Evolutionary conservation across 2,329 filamentous ascomycete genomes (phyloP), one percentile per base, ranked within the genome.

Genomic region (Diaporthe capsici): DNA sequence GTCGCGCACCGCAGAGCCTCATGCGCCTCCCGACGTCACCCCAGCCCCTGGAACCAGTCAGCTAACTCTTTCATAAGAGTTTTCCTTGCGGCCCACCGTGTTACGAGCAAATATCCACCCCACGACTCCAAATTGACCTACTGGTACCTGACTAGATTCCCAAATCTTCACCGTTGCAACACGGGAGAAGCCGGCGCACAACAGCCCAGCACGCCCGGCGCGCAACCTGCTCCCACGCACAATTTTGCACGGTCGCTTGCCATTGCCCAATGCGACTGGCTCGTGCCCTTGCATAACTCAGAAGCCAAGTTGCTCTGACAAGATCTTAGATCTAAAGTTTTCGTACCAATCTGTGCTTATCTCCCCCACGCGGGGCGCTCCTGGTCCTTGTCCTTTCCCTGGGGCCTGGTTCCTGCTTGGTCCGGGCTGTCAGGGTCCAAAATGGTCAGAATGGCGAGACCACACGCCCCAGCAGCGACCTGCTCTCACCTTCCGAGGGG

Each of bases 281-380:
- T 61, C 58, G 37, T 63, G 57, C 57, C 71, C 31, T n/a, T 49
- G 71, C 34, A 39, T 53, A n/a, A 17, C 10, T n/a, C 49, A 49
- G 12, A 22, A 67, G 28, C 51, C 72, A 57, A 72, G 72, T 75
- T 72, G 42, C 39, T 63, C 74, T 76, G 75, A 76, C 75, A 76
- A 76, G 73, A 76, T 76, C 73, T 76, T 76, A 65, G 71, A 76
- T 76, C 75, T 76, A 76, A 76, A 39, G 49, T 22, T 67, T 63
- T 71, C 20, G 12, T 57, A 42, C n/a, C 47, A 44, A 65, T 37
- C 71, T 31, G 47, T 37, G 39, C 51, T 63, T 71, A 71, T 76
- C 73, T 76, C 71, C 75, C 75, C 75, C 75, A 75, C 75, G 73
- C 73, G 75, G 73, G 75, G 68, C 75, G 58, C 34, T 51, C 73